Percentiles rank a stretch among this genome's conserved stretches.
These are phyloP conservation scores for Diaporthe destruens DNA, from an alignment of 2,329 filamentous ascomycete species.

Conservation along the genomic window DNA sequence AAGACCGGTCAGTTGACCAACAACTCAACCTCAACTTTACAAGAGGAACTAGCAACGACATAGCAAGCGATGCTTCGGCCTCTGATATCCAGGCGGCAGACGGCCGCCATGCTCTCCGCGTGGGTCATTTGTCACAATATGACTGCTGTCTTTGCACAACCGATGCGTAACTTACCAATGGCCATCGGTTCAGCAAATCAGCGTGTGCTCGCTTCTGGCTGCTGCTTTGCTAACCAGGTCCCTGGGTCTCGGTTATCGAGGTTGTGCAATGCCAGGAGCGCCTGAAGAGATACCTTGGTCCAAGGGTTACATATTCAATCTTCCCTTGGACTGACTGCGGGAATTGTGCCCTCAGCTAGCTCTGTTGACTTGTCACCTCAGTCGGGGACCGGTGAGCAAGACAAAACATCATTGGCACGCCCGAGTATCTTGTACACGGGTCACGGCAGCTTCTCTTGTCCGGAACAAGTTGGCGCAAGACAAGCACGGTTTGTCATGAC, in stretches of 20 bases:
- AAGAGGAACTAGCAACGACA: not conserved
- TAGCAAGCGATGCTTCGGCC: not conserved
- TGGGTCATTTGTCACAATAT: not conserved
- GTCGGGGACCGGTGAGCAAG: not conserved
- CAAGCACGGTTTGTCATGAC: not conserved
- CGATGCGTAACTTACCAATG: not conserved
- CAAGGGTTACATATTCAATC: not conserved
- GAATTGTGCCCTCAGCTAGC: not conserved
- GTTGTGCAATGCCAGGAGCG: slow-evolving; percentile 1
- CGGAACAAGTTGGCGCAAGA: not conserved
- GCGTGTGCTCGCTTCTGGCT: not conserved
- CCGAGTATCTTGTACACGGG: not conserved
- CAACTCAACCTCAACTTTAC: not conserved
- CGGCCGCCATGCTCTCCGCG: not conserved
- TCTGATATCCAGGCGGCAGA: not conserved
- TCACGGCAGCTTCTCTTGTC: not conserved
- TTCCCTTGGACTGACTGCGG: not conserved
- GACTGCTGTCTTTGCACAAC: not conserved
- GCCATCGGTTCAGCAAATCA: not conserved
- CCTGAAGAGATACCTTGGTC: not conserved
- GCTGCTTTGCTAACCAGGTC: not conserved
- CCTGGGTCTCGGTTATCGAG: slow-evolving; percentile 20
- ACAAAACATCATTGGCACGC: not conserved
- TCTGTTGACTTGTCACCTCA: not conserved
- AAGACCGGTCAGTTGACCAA: not conserved